Conservation (phyloP, 805 yeast genomes). For the Metschnikowia continentalis region DNA sequence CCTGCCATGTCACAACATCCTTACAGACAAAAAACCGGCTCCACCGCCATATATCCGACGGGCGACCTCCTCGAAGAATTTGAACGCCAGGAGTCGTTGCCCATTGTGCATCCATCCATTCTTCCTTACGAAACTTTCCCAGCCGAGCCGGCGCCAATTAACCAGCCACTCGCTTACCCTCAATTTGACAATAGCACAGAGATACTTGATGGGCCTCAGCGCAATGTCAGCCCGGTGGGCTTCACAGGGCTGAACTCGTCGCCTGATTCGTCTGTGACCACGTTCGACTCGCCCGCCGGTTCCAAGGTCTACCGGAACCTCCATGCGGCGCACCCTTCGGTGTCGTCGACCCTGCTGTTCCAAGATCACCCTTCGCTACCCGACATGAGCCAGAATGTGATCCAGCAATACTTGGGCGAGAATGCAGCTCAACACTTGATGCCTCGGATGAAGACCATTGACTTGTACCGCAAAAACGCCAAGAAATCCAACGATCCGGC, state of each 20-base stretch:
- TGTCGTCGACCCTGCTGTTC: conserved; percentile 37
- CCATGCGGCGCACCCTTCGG: conserved; percentile 23
- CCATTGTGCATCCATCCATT: conserved; percentile 1
- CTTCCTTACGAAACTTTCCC: neutral
- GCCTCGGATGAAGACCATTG: conserved; percentile 80
- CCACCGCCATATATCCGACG: conserved; percentile 17
- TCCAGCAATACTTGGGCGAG: conserved; percentile 51
- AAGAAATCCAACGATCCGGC: conserved; percentile 80
- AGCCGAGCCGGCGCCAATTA: neutral
- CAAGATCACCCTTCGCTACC: conserved; percentile 36
- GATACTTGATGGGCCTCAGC: neutral
- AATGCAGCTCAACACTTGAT: conserved; percentile 45
- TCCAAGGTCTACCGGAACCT: conserved; percentile 20
- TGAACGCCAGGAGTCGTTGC: conserved; percentile 3
- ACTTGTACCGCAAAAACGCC: conserved; percentile 81
- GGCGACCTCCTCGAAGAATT: conserved; percentile 7
- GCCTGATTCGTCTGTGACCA: conserved; percentile 1
- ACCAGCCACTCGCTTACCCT: conserved; percentile 1
- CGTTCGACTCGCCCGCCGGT: conserved; percentile 6
- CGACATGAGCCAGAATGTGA: conserved; percentile 49
- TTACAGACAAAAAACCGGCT: conserved; percentile 17
- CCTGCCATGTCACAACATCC: conserved; percentile 15
- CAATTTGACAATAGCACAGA: neutral
- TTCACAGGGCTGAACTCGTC: neutral
- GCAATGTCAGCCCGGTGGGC: neutral